These are phyloP conservation scores for Alternaria panax DNA, from an alignment of 2,329 filamentous ascomycete species.

Conservation along the genomic window DNA sequence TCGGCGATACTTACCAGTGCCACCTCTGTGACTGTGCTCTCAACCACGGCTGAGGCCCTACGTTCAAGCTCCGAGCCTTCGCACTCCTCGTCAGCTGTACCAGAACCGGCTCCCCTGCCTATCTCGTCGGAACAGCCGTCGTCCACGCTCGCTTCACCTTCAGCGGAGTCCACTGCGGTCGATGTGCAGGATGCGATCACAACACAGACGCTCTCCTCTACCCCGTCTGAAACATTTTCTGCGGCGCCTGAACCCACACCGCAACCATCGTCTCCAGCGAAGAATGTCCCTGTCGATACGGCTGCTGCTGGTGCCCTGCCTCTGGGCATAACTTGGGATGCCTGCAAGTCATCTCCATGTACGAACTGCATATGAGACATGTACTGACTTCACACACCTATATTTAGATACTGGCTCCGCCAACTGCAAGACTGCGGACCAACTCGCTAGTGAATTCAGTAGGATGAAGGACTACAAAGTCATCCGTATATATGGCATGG, in stretches of 20 bases:
- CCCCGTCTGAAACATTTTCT: not conserved
- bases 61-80: constrained; percentile 1
- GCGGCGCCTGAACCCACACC: not conserved
- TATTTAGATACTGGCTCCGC: constrained; percentile 26
- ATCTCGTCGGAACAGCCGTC: not conserved
- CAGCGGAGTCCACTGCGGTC: constrained; percentile 17
- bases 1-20: constrained; percentile 13
- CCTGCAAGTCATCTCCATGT: too few species aligned
- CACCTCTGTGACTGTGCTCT: constrained; percentile 14
- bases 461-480: constrained; percentile 66
- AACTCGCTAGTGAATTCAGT: constrained; percentile 71
- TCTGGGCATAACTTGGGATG: constrained; percentile 46
- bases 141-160: constrained; percentile 14
- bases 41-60: constrained; percentile 9
- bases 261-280: constrained; percentile 8
- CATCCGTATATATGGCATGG: constrained; percentile 80
- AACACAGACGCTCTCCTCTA: constrained; percentile 10
- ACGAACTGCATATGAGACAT: too few species aligned
- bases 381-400: too few species aligned
- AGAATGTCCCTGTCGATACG: constrained; percentile 8
- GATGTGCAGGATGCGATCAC: constrained; percentile 5
- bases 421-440: constrained; percentile 69
- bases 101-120: constrained; percentile 12
- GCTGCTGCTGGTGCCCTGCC: constrained; percentile 23
- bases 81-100: constrained; percentile 7